Base-by-base conservation (phyloP, 2,329 filamentous ascomycete genomes). In the Exophiala viscosa region DNA sequence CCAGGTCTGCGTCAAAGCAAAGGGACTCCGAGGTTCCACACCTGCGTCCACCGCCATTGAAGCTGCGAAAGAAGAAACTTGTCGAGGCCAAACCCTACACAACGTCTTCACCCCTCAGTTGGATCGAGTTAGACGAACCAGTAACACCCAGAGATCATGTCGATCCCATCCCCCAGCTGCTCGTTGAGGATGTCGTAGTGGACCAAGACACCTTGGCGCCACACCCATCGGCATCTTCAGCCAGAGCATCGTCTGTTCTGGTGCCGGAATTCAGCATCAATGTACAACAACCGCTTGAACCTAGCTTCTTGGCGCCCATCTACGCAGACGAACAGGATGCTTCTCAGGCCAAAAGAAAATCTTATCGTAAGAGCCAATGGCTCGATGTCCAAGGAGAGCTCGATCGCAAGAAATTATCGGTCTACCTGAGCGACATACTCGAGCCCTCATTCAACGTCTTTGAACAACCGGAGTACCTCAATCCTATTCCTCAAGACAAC, bases 381-480 rank as follows among this genome's bases (percentile, higher is more conserved):
- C 15, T 51, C 3, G 52, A 48, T 20, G 23, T 23, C 5, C 28
- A 51, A 10, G 52, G 52, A 31, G n/a, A 55, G 20, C 23, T 55
- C 3, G 52, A 55, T 34, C 47, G 52, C 28, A 55, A 55, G 39
- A 55, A 46, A 34, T 38, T 55, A 6, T 55, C 52, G 5, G 35
- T 55, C 8, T 55, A 55, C 36, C 33, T 55, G n/a, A 55, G 43
- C 38, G 38, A 42, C 18, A 48, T 47, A n/a, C 44, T 55, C n/a
- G 52, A 51, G 32, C 20, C 52, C 6, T 50, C 52, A 5, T 55
- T 55, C 35, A 15, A 53, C 14, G 45, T 56, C 11, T 39, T 20
- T 18, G 48, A 31, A 8, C 33, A 44, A 4, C 40, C 46, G 3
- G 20, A 8, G 15, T 36, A 46, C 11, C 42, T 38, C 13, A 40